Percentiles rank a stretch among this genome's conserved stretches.
Evolutionary conservation across 345 rosid genomes (phyloP).

Genomic region (Camelina laxa): DNA sequence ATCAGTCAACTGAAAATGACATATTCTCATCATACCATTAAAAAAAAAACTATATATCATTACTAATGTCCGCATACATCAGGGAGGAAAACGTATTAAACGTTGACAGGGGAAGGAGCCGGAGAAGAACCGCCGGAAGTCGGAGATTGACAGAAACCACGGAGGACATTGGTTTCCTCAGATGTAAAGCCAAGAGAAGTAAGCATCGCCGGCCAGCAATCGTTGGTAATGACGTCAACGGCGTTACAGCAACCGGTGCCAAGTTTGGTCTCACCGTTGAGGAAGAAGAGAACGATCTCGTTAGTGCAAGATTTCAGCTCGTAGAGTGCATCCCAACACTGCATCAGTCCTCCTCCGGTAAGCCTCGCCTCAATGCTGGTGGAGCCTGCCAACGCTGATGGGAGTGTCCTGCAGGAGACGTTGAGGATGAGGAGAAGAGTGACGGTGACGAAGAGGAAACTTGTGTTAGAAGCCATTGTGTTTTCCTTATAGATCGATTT

Average conservation of each 20-base stretch:
- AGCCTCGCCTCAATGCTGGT: slow-evolving; percentile 43
- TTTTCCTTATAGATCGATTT: not conserved
- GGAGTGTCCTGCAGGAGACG: slow-evolving; percentile 24
- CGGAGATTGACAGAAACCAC: slow-evolving; percentile 54
- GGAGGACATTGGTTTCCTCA: slow-evolving; percentile 62
- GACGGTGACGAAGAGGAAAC: slow-evolving; percentile 21
- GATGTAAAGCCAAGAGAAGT: slow-evolving; percentile 68
- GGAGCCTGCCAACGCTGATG: not conserved
- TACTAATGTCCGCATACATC: slow-evolving; percentile 3
- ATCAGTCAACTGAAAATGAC: not conserved
- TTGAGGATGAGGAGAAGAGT: not conserved
- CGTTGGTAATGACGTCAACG: slow-evolving; percentile 53
- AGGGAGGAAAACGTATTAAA: slow-evolving; percentile 13
- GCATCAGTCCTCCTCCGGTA: slow-evolving; percentile 48
- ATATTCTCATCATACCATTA: not conserved
- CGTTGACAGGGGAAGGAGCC: slow-evolving; percentile 29
- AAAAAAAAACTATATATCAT: not conserved
- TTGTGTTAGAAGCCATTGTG: slow-evolving; percentile 33
- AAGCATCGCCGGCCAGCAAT: slow-evolving; percentile 88
- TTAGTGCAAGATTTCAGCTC: slow-evolving; percentile 69
- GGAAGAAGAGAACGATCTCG: slow-evolving; percentile 65
- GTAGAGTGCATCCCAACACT: slow-evolving; percentile 66
- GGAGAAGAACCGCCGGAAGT: slow-evolving; percentile 34
- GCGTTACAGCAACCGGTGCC: slow-evolving; percentile 63
- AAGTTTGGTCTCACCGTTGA: slow-evolving; percentile 60